Conservation (phyloP, 1,284 basidiomycete genomes). For the Ceratobasidium sp. region DNA sequence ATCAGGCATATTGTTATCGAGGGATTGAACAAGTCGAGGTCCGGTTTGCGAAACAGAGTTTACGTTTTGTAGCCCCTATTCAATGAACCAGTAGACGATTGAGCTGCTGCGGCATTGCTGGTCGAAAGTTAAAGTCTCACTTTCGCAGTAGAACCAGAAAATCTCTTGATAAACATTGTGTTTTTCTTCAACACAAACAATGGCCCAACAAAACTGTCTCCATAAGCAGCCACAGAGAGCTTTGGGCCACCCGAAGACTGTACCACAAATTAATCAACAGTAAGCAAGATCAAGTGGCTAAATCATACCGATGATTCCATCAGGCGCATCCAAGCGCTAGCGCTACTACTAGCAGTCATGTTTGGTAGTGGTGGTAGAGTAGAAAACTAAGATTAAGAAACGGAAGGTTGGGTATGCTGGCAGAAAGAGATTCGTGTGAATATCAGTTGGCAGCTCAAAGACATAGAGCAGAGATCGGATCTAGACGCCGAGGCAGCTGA, state of each 20-base stretch:
- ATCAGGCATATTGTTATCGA: constrained; percentile 32
- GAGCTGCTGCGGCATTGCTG: background rate
- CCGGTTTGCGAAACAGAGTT: constrained; percentile 38
- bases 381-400: background rate
- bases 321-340: constrained; percentile 27
- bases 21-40: constrained; percentile 24
- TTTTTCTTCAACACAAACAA: constrained; percentile 36
- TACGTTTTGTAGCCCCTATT: constrained; percentile 36
- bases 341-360: constrained; percentile 32
- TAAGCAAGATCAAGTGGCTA: background rate
- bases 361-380: background rate
- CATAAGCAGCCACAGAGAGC: constrained; percentile 31
- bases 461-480: constrained; percentile 38
- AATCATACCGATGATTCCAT: constrained; percentile 15
- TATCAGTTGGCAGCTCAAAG: constrained; percentile 13
- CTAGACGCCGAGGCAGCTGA: constrained; percentile 33
- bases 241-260: constrained; percentile 17
- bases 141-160: constrained; percentile 36
- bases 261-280: background rate
- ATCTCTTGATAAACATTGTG: constrained; percentile 35
- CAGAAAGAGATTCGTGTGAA: constrained; percentile 34
- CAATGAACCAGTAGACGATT: constrained; percentile 3
- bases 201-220: constrained; percentile 34
- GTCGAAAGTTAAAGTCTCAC: background rate
- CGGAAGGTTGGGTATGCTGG: background rate